Evolutionary conservation across 176 grass and related monocot genomes (phyloP).

Genomic region (Alloteropsis semialata): DNA sequence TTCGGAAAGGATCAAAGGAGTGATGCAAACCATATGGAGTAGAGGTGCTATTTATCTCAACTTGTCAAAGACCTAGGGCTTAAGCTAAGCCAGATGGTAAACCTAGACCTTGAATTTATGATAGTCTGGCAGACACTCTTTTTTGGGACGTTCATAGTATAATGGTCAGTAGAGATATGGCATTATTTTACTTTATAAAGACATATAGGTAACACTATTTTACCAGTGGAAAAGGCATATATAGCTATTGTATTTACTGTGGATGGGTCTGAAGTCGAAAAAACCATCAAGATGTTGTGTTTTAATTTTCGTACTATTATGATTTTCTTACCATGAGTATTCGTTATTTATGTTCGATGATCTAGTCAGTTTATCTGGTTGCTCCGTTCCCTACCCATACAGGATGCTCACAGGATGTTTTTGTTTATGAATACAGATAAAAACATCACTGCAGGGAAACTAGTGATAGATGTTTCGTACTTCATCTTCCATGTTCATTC

Average conservation of each 20-base stretch:
- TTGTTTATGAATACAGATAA: slow-evolving; percentile 43
- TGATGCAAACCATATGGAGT: not conserved
- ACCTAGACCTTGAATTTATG: not conserved
- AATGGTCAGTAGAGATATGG: not conserved
- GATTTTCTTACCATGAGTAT: not conserved
- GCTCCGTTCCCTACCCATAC: not conserved
- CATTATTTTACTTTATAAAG: not conserved
- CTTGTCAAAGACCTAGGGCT: not conserved
- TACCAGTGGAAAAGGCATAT: not conserved
- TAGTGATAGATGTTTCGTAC: slow-evolving; percentile 69
- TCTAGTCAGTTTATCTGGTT: not conserved
- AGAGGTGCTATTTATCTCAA: not conserved
- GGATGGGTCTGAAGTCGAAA: not conserved
- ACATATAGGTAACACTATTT: not conserved
- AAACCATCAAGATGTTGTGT: not conserved
- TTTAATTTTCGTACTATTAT: not conserved
- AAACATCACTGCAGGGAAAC: slow-evolving; percentile 46
- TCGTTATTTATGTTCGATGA: not conserved
- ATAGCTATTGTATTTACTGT: not conserved
- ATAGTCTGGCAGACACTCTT: not conserved
- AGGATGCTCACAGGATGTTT: not conserved
- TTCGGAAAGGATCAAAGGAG: not conserved
- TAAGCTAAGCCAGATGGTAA: not conserved
- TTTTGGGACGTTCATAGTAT: not conserved
- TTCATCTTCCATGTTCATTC: slow-evolving; percentile 61